These are phyloP conservation scores for Reutealis trisperma DNA, from an alignment of 345 rosid genomes.

Conservation along the genomic window DNA sequence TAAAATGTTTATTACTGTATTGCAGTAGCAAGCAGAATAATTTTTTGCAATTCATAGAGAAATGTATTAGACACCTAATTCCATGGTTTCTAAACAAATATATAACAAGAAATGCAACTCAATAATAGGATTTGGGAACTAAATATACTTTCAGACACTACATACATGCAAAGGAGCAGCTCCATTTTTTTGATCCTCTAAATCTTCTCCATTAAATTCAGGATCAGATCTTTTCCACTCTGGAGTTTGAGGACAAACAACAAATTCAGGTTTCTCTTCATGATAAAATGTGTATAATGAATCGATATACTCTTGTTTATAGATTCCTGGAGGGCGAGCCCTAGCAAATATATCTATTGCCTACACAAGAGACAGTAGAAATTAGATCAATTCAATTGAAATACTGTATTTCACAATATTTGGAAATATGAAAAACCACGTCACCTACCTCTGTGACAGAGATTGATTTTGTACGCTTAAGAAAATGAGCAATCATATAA, in stretches of 20 bases:
- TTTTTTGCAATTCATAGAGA: no score
- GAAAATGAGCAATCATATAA: constrained; percentile 84
- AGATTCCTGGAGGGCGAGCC: constrained; percentile 97
- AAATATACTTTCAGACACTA: not conserved
- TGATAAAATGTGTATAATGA: constrained; percentile 79
- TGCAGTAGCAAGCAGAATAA: no score
- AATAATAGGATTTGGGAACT: no score
- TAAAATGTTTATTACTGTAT: no score
- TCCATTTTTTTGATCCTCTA: constrained; percentile 56
- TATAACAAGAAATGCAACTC: not conserved
- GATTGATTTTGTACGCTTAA: constrained; percentile 54
- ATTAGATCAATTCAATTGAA: not conserved
- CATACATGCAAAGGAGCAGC: constrained; percentile 48
- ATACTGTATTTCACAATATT: not conserved
- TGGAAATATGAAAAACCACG: not conserved
- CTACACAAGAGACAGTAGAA: constrained; percentile 34
- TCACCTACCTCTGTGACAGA: constrained; percentile 17
- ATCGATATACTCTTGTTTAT: constrained; percentile 81
- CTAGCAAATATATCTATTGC: constrained; percentile 72
- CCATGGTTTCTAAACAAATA: not conserved
- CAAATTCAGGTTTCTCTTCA: constrained; percentile 69
- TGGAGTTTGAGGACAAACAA: constrained; percentile 77
- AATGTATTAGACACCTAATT: not conserved
- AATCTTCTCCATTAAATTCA: constrained; percentile 86
- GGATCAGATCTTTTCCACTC: constrained; percentile 91